phyloP scores from a whole-genome alignment of 2,329 filamentous ascomycete species.

The Microsporum canis region DNA sequence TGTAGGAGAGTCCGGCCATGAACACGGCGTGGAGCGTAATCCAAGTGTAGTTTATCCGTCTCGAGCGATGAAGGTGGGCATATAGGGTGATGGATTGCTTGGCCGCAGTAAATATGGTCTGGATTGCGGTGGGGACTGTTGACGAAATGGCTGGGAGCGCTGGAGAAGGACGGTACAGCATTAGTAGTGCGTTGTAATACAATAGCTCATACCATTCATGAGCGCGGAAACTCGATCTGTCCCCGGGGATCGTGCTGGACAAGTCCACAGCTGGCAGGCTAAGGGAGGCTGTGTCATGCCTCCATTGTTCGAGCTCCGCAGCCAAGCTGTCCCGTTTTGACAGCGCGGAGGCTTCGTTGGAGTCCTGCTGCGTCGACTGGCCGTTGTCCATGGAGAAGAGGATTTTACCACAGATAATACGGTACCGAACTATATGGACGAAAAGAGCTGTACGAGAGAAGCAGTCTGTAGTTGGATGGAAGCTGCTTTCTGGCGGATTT shows the following conservation, averaged over 20 bases:
- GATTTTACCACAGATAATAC: slow-evolving; percentile 32
- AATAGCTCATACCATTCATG: slow-evolving; percentile 36
- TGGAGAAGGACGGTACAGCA: slow-evolving; percentile 35
- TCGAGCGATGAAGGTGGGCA: slow-evolving; percentile 34
- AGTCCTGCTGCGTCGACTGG: background rate
- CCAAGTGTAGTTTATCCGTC: slow-evolving; percentile 40
- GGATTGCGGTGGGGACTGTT: slow-evolving; percentile 21
- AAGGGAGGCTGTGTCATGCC: slow-evolving; percentile 13
- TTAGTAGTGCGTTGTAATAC: slow-evolving; percentile 35
- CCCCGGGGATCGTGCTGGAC: slow-evolving; percentile 13
- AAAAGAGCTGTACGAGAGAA: slow-evolving; percentile 24
- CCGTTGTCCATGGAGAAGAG: slow-evolving; percentile 25
- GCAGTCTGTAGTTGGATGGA: slow-evolving; percentile 9
- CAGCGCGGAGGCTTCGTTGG: slow-evolving; percentile 6
- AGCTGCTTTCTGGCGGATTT: slow-evolving; percentile 10
- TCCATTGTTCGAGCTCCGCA: slow-evolving; percentile 18
- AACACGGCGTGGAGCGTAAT: slow-evolving; percentile 41
- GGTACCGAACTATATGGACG: slow-evolving; percentile 32
- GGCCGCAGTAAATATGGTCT: slow-evolving; percentile 32
- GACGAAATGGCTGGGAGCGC: slow-evolving; percentile 20
- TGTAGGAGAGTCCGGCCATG: slow-evolving; percentile 36
- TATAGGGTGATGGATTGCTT: slow-evolving; percentile 35
- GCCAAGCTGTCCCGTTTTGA: slow-evolving; percentile 8
- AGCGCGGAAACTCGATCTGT: slow-evolving; percentile 32
- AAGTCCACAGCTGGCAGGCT: slow-evolving; percentile 12